Conservation (phyloP, 2,329 filamentous ascomycete genomes). For the Didymella arachidicola region DNA sequence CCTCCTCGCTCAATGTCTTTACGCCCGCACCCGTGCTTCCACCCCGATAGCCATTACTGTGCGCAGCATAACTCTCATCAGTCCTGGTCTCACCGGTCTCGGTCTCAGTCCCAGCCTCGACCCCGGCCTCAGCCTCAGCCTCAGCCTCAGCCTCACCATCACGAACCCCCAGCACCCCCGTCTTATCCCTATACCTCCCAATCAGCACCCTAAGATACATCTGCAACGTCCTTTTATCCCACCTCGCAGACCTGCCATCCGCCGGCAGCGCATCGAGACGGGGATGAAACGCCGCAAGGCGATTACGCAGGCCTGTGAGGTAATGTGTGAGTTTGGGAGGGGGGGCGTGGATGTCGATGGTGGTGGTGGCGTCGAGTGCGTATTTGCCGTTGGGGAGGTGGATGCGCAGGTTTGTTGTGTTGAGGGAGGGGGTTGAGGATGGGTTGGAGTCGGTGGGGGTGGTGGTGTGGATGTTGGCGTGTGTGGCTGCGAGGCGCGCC, state of each 20-base stretch:
- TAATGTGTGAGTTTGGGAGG: not conserved
- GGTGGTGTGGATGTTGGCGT: not conserved
- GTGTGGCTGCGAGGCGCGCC: not conserved
- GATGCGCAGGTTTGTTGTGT: constrained; percentile 16
- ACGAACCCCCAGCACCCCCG: not conserved
- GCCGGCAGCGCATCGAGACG: constrained; percentile 38
- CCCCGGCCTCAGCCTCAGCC: too few species aligned
- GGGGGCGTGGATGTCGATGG: constrained; percentile 26
- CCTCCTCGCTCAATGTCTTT: constrained; percentile 21
- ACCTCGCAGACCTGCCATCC: not conserved
- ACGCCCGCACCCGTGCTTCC: too few species aligned
- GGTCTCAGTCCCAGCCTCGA: not conserved
- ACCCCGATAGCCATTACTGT: not conserved
- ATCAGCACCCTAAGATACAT: constrained; percentile 42
- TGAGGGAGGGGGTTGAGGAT: not conserved
- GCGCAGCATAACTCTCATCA: too few species aligned
- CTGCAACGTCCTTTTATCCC: constrained; percentile 25
- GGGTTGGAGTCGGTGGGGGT: not conserved
- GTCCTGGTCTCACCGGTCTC: too few species aligned
- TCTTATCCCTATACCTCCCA: constrained; percentile 31
- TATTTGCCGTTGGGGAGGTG: constrained; percentile 19
- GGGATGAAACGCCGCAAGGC: constrained; percentile 35
- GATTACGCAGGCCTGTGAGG: constrained; percentile 20
- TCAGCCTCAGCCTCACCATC: not conserved
- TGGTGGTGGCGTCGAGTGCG: constrained; percentile 31